Base-by-base conservation (phyloP, 306 rosid species). In the Alnus glutinosa region DNA sequence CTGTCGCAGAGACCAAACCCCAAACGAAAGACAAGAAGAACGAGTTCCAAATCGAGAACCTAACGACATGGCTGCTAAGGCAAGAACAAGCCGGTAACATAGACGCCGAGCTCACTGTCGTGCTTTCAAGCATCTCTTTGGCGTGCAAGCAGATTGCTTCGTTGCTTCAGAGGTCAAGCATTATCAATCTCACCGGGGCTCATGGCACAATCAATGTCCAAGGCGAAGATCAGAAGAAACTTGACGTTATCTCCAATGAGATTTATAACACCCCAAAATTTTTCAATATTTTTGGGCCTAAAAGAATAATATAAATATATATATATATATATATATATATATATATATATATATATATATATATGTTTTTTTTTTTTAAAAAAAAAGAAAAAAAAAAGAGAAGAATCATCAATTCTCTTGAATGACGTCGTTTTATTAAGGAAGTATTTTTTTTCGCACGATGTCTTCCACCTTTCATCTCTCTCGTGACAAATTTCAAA, bases 141-240 rank as follows among this genome's bases (percentile, higher is more conserved):
- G 88, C 88, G 0, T 85, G 86, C 77, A 85, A 82, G 59, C 83
- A 79, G 84, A 85, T 85, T 32, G 88, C 86, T 52, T 79, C 88
- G 4, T 75, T 85, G 76, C 77, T 85, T 42, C 84, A 76, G 75
- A 82, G 88, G 48, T 82, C 88, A 16, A 82, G 82, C 81, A 85
- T 85, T 13, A 75, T 71, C 42, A 82, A 79, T 46, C 82, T 85
- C 58, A 85, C 84, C 16, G 86, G 86, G 9, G 82, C 23, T 47
- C 81, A 75, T 4, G 88, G 88, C 61, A 82, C 88, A 19, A 61
- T 79, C 44, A 82, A 85, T 44, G 30, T 85, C 52, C 86, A 85
- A 79, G 88, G 88, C 23, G 88, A 85, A 62, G 88, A 82, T 59
- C 86, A 85, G 86, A 85, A 85, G 69, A 85, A 82, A 79, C 88